Conservation (phyloP, 768 basidiomycete genomes). For the Tulasnella sp. region DNA sequence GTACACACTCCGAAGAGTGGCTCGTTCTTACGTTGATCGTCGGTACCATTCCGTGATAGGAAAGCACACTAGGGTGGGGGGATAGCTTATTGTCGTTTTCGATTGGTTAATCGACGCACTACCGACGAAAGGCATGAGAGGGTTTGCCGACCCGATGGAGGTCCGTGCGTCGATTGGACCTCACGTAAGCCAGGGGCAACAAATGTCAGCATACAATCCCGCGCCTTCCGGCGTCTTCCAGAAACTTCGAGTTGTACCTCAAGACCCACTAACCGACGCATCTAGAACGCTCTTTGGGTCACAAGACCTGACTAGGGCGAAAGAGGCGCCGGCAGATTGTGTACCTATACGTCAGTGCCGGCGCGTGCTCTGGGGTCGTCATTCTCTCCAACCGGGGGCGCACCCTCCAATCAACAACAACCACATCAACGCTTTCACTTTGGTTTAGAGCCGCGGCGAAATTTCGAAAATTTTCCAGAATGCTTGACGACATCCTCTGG, state of each 20-base stretch:
- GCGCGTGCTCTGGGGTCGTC: background rate
- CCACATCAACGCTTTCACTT: background rate
- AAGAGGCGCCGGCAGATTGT: background rate
- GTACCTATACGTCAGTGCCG: background rate
- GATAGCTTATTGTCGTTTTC: too few species aligned
- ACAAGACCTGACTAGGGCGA: background rate
- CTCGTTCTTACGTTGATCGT: too few species aligned
- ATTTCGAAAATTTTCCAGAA: constrained; percentile 1
- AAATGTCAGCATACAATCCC: background rate
- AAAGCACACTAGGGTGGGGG: too few species aligned
- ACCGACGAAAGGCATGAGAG: too few species aligned
- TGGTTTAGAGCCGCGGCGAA: background rate
- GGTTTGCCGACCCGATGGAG: background rate
- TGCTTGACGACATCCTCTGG: constrained; percentile 24
- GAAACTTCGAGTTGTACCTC: background rate
- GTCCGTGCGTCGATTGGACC: background rate
- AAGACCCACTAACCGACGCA: background rate
- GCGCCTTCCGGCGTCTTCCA: background rate
- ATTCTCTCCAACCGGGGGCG: background rate
- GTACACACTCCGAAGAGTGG: background rate
- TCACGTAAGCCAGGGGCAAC: background rate
- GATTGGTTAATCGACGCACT: too few species aligned
- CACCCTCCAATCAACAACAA: background rate
- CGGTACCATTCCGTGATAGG: too few species aligned
- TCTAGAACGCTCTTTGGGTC: background rate